These are phyloP conservation scores for Saitozyma sp. DNA, from an alignment of 768 basidiomycete species.

Conservation along the genomic window DNA sequence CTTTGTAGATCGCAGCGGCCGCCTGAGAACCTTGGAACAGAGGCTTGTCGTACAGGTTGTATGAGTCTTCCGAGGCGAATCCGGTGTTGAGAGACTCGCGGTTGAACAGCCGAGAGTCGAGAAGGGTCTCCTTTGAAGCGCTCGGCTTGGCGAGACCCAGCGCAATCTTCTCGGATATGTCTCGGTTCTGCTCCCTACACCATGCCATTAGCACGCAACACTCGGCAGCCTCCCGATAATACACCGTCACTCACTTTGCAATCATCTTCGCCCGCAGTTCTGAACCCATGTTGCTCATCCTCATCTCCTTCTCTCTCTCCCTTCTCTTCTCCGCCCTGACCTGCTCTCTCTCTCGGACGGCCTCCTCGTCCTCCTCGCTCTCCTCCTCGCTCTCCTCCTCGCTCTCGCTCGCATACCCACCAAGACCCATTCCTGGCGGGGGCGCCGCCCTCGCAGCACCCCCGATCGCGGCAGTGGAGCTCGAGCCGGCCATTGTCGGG, in stretches of 20 bases:
- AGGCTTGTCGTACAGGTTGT: constrained; percentile 90
- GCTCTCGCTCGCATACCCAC: constrained; percentile 82
- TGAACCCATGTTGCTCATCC: constrained; percentile 98
- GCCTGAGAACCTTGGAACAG: constrained; percentile 95
- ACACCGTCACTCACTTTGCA: constrained; percentile 60
- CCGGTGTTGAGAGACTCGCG: constrained; percentile 77
- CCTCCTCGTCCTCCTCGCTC: constrained; percentile 73
- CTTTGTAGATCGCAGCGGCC: constrained; percentile 99
- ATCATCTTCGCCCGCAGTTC: constrained; percentile 95
- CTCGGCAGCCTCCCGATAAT: neutral
- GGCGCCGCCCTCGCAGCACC: constrained; percentile 55
- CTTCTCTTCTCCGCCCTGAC: constrained; percentile 89
- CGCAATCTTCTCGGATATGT: constrained; percentile 98
- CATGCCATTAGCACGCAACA: constrained; percentile 4
- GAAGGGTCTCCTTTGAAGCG: constrained; percentile 90
- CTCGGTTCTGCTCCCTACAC: constrained; percentile 82
- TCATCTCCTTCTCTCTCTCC: constrained; percentile 94
- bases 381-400: constrained; percentile 63
- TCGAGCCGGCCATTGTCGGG: constrained; percentile 47
- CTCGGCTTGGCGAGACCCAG: constrained; percentile 97
- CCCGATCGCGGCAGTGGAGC: constrained; percentile 5
- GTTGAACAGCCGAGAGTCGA: constrained; percentile 97
- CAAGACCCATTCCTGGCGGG: constrained; percentile 70
- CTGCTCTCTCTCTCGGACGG: constrained; percentile 78
- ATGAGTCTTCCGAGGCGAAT: constrained; percentile 91